Base-by-base conservation (phyloP, 345 rosid species). In the Tarenaya hassleriana region DNA sequence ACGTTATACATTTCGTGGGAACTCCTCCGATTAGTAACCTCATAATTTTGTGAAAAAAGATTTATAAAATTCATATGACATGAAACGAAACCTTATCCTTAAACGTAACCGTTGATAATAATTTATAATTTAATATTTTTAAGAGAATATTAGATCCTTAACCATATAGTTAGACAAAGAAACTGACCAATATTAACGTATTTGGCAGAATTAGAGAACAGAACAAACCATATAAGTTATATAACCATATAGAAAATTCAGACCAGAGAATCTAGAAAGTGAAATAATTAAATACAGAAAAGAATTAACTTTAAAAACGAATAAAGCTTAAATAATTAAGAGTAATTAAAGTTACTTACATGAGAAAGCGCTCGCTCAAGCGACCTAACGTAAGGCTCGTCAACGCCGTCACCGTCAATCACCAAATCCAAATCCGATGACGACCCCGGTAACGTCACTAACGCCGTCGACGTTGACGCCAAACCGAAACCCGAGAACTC, bases 341-440 rank as follows among this genome's bases (percentile, higher is more conserved):
- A 55, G 1, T 1, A 10, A 20, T 15, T 4, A 33, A 8, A 46
- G 4, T 4, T 29, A 60, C 96, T 88, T 75, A 82, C 96, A 63
- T 82, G 82, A 8, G 82, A 73, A 35, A 88, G 87, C 35, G 88
- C 74, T 73, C 90, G 66, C 8, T 71, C 71, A 48, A 88, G 79
- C 14, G 80, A 74, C 51, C 69, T 60, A 59, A 82, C 55, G 1
- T 90, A 72, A 10, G 77, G 77, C 34, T 43, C 83, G 44, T 77
- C 85, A 37, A 47, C 62, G 50, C 67, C 72, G 34, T 71, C 77
- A 6, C 61, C 46, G 15, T 61, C 46, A 17, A 81, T 60, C 51
- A 32, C 35, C 47, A 8, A 52, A 47, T 65, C 61, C 75, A 75
- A 63, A 62, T 83, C 78, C 60, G 62, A 43, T 58, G 62, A 43